phyloP scores from a whole-genome alignment of 139 green algal genomes.

The Yamagishiella unicocca region DNA sequence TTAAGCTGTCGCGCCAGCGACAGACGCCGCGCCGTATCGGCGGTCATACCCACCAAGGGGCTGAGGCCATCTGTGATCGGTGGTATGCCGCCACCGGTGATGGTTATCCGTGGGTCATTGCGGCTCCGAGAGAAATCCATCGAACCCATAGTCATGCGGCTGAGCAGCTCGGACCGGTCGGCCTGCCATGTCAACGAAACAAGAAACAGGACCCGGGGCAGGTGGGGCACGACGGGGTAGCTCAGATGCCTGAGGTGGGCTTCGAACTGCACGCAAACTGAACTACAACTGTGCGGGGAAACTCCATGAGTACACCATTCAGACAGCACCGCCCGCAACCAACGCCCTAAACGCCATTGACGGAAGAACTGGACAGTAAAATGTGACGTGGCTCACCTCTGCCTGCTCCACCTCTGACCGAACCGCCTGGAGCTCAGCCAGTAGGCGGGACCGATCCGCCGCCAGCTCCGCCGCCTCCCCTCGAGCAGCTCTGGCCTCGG shows the following conservation, averaged over 20 bases:
- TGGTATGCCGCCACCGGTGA: slow-evolving; percentile 31
- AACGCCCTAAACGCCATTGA: not conserved
- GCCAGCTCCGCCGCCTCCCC: slow-evolving; percentile 27
- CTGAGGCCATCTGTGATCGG: not conserved
- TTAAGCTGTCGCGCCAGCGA: not conserved
- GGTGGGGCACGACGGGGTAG: too few species aligned
- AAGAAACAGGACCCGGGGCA: too few species aligned
- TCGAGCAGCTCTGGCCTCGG: not conserved
- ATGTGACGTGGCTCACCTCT: not conserved
- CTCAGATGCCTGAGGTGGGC: too few species aligned
- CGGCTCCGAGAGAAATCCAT: too few species aligned
- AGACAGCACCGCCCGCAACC: too few species aligned
- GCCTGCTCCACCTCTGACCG: not conserved
- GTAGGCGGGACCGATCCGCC: not conserved
- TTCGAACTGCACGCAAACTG: not conserved
- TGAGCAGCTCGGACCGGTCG: too few species aligned
- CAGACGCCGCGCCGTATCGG: not conserved
- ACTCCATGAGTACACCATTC: too few species aligned
- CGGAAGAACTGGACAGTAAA: not conserved
- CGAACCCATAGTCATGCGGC: too few species aligned
- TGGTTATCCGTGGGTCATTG: slow-evolving; percentile 22
- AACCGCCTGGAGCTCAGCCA: not conserved
- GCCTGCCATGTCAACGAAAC: too few species aligned
- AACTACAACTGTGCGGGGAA: too few species aligned
- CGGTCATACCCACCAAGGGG: not conserved